Conservation (phyloP, 1,284 basidiomycete genomes). For the Stereum hirsutum region DNA sequence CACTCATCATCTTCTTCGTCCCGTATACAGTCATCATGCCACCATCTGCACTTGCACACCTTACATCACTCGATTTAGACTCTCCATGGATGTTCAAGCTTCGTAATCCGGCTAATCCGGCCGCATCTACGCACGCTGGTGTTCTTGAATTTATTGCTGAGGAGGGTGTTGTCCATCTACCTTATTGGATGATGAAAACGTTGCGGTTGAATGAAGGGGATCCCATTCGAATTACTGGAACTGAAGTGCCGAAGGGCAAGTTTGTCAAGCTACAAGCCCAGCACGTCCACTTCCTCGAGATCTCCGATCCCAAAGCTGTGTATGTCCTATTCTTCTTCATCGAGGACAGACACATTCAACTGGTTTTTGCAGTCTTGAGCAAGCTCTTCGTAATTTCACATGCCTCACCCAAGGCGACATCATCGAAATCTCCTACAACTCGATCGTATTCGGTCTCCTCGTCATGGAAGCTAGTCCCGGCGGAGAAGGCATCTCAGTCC, state of each 20-base stretch:
- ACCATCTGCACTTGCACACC: slow-evolving; percentile 83
- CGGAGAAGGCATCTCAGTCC: slow-evolving; percentile 81
- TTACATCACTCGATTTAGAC: slow-evolving; percentile 86
- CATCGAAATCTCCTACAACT: slow-evolving; percentile 88
- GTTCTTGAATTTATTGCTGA: slow-evolving; percentile 99
- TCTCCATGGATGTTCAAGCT: slow-evolving; percentile 96
- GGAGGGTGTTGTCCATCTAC: slow-evolving; percentile 91
- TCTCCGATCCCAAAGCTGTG: slow-evolving; percentile 96
- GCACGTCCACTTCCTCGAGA: slow-evolving; percentile 89
- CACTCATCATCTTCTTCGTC: neutral
- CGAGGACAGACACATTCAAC: neutral
- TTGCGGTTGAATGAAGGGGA: slow-evolving; percentile 91
- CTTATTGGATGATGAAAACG: slow-evolving; percentile 99
- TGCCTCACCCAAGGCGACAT: slow-evolving; percentile 85
- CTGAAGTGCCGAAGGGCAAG: slow-evolving; percentile 87
- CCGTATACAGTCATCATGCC: slow-evolving; percentile 86
- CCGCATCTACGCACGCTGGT: slow-evolving; percentile 89
- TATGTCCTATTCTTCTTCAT: slow-evolving; percentile 32
- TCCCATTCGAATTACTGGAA: slow-evolving; percentile 86
- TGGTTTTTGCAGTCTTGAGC: slow-evolving; percentile 65
- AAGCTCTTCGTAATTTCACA: slow-evolving; percentile 92
- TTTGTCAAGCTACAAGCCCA: slow-evolving; percentile 97
- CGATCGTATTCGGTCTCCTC: slow-evolving; percentile 89
- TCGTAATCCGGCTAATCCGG: slow-evolving; percentile 81
- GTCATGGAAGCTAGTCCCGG: slow-evolving; percentile 93